These are phyloP conservation scores for Talaromyces sp. DNA, from an alignment of 2,329 filamentous ascomycete genomes.

Conservation along the genomic window DNA sequence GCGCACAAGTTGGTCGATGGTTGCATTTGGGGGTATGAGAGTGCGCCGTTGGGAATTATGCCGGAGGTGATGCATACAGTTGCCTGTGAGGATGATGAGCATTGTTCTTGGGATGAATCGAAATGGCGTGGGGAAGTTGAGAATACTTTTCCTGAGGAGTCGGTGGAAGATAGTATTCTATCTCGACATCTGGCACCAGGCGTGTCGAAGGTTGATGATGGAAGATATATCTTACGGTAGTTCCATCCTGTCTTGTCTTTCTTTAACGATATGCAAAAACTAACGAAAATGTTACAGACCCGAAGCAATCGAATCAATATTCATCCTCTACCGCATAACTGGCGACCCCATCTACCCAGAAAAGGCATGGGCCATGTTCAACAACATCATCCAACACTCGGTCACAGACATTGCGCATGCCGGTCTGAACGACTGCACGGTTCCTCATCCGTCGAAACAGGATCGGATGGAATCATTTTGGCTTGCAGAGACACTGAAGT, in stretches of 20 bases:
- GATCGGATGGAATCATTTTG: conserved; percentile 86
- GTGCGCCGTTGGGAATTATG: conserved; percentile 49
- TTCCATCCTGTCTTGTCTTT: background rate
- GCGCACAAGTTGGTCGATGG: conserved; percentile 50
- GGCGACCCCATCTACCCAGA: conserved; percentile 71
- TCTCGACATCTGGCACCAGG: background rate
- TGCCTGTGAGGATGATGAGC: conserved; percentile 37
- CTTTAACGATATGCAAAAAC: background rate
- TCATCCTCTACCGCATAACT: conserved; percentile 86
- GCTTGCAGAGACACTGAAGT: conserved; percentile 86
- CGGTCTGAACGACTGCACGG: conserved; percentile 33
- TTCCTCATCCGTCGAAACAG: conserved; percentile 31
- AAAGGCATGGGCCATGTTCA: conserved; percentile 81
- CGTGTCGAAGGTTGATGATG: conserved; percentile 1
- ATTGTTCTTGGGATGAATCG: conserved; percentile 37
- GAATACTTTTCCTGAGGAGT: background rate
- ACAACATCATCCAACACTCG: conserved; percentile 62
- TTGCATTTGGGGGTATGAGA: conserved; percentile 53
- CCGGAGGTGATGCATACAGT: conserved; percentile 45
- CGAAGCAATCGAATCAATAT: conserved; percentile 82
- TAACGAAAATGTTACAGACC: conserved; percentile 48
- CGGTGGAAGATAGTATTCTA: background rate
- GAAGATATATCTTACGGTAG: conserved; percentile 7
- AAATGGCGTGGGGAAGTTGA: conserved; percentile 17
- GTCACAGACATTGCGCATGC: conserved; percentile 63